phyloP scores from a whole-genome alignment of 2,329 filamentous ascomycete genomes.

The Alternaria consortialis region DNA sequence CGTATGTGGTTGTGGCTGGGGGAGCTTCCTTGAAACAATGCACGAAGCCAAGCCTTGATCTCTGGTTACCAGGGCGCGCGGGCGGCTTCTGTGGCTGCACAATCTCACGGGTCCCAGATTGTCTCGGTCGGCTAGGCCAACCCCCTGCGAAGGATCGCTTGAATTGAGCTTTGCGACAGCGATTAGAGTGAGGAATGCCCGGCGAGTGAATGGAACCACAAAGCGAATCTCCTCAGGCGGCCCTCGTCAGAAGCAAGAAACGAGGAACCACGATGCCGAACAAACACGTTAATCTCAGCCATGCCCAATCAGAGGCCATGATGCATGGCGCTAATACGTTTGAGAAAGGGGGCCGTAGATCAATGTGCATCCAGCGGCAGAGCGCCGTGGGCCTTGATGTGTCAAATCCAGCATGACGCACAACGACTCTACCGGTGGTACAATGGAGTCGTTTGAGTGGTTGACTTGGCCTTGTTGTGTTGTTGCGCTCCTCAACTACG shows the following conservation, averaged over 20 bases:
- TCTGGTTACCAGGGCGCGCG: conserved; percentile 22
- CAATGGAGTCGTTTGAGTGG: background rate
- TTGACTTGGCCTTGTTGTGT: background rate
- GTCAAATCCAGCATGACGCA: conserved; percentile 19
- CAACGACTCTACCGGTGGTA: conserved; percentile 3
- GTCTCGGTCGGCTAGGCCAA: conserved; percentile 7
- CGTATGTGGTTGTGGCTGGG: conserved; percentile 29
- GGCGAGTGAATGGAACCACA: conserved; percentile 5
- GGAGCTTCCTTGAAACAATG: conserved; percentile 28
- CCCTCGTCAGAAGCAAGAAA: conserved; percentile 20
- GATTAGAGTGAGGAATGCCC: conserved; percentile 8
- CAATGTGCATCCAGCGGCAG: conserved; percentile 18
- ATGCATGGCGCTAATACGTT: conserved; percentile 12
- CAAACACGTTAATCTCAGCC: conserved; percentile 26
- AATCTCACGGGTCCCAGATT: conserved; percentile 3
- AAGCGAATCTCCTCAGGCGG: conserved; percentile 6
- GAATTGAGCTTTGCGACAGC: conserved; percentile 1
- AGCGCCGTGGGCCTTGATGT: conserved; percentile 20
- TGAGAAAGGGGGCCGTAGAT: conserved; percentile 22
- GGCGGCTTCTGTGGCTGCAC: conserved; percentile 17
- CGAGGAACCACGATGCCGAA: conserved; percentile 15
- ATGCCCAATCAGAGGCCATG: conserved; percentile 19
- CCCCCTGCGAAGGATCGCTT: conserved; percentile 5
- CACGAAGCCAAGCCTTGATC: conserved; percentile 27
- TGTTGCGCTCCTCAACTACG: background rate